Evolutionary conservation across 441 rosid genomes (phyloP), one percentile per base, ranked within the genome.

Genomic region (Populus hybrid): DNA sequence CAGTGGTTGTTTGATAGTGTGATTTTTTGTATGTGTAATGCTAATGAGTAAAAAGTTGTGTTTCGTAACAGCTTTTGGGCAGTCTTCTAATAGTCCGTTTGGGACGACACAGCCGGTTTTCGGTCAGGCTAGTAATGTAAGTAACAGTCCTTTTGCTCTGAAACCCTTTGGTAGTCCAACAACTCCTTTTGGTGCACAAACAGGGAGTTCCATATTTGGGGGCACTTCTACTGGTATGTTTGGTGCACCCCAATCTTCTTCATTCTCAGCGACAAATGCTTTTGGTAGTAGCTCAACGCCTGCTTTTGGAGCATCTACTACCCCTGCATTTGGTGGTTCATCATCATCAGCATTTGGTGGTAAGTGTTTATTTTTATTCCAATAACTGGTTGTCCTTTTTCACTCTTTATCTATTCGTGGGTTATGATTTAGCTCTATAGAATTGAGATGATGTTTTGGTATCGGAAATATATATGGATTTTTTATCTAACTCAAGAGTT

Each of bases 141-240:
- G 74, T 80, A 91, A 76, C 77, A 93, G 91, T 83, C 96, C 90
- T 46, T 96, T 94, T 86, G 94, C 93, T 34, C 85, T 94, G 42
- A 91, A 90, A 72, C 93, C 99, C 26, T 91, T 91, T 76, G 93
- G 98, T 65, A 79, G 85, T 76, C 81, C 95, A 76, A 76, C 86
- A 38, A 91, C 95, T 72, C 94, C 93, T 78, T 98, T 94, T 9
- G 78, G 95, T 73, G 97, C 96, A 70, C 98, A 94, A 79, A 86
- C 95, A 0, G 95, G 93, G 73, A 80, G 89, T 78, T 87, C 99
- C 59, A 75, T 90, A 28, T 93, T 96, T 72, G 98, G 98, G 54
- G 95, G 95, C 30, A 90, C 97, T 83, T 89, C 98, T 67, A 94
- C 98, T 10, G 98, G 98, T 32, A 91, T 91, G 82, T 94, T 96